phyloP scores from a whole-genome alignment of 331 rosid genomes.

The Pyracantha coccinea region DNA sequence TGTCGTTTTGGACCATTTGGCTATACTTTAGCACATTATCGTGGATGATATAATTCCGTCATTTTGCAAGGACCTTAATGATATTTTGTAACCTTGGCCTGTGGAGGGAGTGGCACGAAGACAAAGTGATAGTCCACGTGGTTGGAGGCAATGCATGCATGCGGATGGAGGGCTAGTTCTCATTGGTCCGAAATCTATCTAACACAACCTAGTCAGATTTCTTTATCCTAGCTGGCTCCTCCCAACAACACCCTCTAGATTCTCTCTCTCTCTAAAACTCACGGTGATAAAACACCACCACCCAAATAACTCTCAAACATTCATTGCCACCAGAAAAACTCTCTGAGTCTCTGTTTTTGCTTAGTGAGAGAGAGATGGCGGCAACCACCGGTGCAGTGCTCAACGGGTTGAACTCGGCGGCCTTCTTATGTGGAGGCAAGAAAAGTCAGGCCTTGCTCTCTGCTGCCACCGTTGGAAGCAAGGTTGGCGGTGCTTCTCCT shows the following conservation, averaged over 20 bases:
- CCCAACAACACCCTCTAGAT: slow-evolving; percentile 26
- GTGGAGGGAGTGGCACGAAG: not conserved
- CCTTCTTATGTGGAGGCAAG: slow-evolving; percentile 73
- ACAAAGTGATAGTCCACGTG: slow-evolving; percentile 46
- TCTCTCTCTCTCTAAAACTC: not conserved
- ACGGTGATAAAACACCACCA: too few relatives aligned
- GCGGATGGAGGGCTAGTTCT: slow-evolving; percentile 39
- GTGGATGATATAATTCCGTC: too few relatives aligned
- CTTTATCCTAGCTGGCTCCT: slow-evolving; percentile 58
- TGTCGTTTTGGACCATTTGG: too few relatives aligned
- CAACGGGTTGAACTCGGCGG: slow-evolving; percentile 69
- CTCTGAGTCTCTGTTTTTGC: not conserved
- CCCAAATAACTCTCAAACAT: too few relatives aligned
- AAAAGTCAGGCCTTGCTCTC: slow-evolving; percentile 55
- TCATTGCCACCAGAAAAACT: too few relatives aligned
- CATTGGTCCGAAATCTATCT: slow-evolving; percentile 96
- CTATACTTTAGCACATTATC: too few relatives aligned
- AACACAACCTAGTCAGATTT: slow-evolving; percentile 35
- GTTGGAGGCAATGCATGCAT: slow-evolving; percentile 32
- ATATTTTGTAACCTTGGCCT: not conserved
- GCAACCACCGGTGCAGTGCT: slow-evolving; percentile 84
- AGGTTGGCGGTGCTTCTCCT: slow-evolving; percentile 26
- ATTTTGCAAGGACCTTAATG: not conserved
- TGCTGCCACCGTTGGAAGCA: slow-evolving; percentile 21
- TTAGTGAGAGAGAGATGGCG: slow-evolving; percentile 48